Percentiles rank a stretch among this genome's conserved stretches.
Evolutionary conservation across 345 rosid species (phyloP).

Genomic region (Eucalyptus microcorys): DNA sequence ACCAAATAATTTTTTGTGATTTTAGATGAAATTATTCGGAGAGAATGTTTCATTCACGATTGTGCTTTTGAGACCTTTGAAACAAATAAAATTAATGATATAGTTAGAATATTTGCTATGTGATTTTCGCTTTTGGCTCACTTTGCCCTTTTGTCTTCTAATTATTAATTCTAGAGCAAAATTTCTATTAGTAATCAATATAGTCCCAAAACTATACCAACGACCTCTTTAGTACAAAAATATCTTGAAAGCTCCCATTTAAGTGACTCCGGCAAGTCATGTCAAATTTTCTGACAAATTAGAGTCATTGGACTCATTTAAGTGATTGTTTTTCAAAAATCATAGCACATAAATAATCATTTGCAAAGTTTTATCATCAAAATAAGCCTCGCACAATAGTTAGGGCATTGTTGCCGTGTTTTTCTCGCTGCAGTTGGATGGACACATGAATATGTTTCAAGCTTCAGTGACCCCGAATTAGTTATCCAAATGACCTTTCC

Average conservation of each 20-base stretch:
- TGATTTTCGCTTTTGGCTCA: neutral
- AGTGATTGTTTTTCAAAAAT: neutral
- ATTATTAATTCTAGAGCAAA: neutral
- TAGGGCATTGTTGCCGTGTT: neutral
- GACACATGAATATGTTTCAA: neutral
- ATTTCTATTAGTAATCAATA: neutral
- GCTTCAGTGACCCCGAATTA: neutral
- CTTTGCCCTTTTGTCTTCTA: neutral
- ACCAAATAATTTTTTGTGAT: neutral
- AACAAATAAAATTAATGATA: neutral
- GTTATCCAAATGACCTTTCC: neutral
- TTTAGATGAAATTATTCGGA: neutral
- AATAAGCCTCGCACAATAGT: neutral
- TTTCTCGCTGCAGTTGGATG: neutral
- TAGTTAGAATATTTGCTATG: neutral
- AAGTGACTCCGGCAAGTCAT: rapidly evolving
- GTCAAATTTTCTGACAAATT: neutral
- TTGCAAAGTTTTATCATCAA: neutral
- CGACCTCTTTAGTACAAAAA: neutral
- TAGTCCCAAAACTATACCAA: neutral
- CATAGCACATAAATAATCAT: neutral
- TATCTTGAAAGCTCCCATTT: neutral
- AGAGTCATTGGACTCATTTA: neutral
- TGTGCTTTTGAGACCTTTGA: neutral
- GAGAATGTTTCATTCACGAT: neutral